Evolutionary conservation across 2,329 filamentous ascomycete genomes (phyloP), one percentile per base, ranked within the genome.

Genomic region (Ophiostoma sp.): DNA sequence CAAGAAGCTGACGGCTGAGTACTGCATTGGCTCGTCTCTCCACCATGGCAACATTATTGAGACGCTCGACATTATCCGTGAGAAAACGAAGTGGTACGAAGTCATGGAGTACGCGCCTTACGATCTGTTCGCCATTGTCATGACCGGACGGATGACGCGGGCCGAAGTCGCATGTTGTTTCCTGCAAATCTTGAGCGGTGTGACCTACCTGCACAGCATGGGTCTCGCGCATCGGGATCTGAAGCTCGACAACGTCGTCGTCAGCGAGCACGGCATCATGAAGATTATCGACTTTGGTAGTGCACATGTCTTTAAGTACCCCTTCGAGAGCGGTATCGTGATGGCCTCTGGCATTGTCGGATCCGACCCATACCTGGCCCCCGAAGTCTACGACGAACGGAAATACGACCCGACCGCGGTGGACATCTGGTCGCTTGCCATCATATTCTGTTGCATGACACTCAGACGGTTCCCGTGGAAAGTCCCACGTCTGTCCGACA

Each of bases 261-360:
- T 99, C 74, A 98, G 95, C 80, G 93, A 97, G 79, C 90, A 92
- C 79, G 96, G 96, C 1, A 98, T 99, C 78, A 97, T 99, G 94
- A 99, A 99, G 83, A 93, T 99, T 76, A 99, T 99, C 79, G 96
- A 99, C 82, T 99, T 99, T 82, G 96, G 96, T 33, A 98, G 95
- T 83, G 95, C 96, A 0, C 95, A 96, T 77, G 95, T 99, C 55
- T 99, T 97, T 84, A 91, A 93, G 79, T 99, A 99, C 85, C 96
- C 96, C 0, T 98, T 99, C 79, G 96, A 99, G 83, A 94, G 91
- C 76, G 93, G 93, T 70, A 90, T 95, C 73, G 93, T 96, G 17
- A 85, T 91, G 61, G 93, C 94, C 50, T 91, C 90, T 80, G 94
- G 94, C 96, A 89, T 90, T 75, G 88, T 98, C 84, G 82, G 95